A percentile compares a stretch with the other conserved stretches of the same genome.
Evolutionary conservation across 345 rosid species (phyloP).

Genomic region (Pseudoturritis turrita): DNA sequence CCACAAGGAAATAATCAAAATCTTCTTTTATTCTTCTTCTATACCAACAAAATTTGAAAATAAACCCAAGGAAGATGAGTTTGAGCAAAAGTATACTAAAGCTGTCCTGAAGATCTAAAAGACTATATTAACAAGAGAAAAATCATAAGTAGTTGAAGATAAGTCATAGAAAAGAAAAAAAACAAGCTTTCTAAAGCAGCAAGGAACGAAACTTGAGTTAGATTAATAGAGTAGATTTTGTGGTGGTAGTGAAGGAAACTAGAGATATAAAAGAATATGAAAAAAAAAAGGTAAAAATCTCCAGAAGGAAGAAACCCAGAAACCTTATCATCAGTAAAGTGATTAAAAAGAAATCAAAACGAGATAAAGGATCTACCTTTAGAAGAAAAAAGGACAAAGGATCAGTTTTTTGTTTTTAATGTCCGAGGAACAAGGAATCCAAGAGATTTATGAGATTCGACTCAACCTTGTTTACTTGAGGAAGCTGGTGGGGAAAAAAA

Average conservation of each 20-base stretch:
- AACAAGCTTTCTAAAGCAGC: not conserved
- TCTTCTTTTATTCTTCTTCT: not conserved
- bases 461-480: not conserved
- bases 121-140: not conserved
- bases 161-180: not conserved
- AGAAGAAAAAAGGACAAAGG: not conserved
- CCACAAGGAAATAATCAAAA: slow-evolving; percentile 7
- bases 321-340: slow-evolving; percentile 12
- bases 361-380: slow-evolving; percentile 21
- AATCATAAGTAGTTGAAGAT: not conserved
- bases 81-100: not conserved
- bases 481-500: slow-evolving; percentile 14
- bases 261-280: not conserved
- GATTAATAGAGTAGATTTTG: no score
- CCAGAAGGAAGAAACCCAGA: slow-evolving; percentile 8
- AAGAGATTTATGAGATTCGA: slow-evolving; percentile 7
- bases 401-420: not conserved
- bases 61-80: not conserved
- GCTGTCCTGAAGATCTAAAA: not conserved
- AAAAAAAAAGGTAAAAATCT: not conserved
- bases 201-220: not conserved
- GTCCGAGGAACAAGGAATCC: not conserved
- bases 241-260: no score
- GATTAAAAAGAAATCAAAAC: not conserved
- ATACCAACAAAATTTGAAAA: not conserved